A percentile compares a stretch with the other conserved stretches of the same genome.
These are phyloP conservation scores for Chaetomiaceae sp. DNA, from an alignment of 2,329 filamentous ascomycete species.

Conservation along the genomic window DNA sequence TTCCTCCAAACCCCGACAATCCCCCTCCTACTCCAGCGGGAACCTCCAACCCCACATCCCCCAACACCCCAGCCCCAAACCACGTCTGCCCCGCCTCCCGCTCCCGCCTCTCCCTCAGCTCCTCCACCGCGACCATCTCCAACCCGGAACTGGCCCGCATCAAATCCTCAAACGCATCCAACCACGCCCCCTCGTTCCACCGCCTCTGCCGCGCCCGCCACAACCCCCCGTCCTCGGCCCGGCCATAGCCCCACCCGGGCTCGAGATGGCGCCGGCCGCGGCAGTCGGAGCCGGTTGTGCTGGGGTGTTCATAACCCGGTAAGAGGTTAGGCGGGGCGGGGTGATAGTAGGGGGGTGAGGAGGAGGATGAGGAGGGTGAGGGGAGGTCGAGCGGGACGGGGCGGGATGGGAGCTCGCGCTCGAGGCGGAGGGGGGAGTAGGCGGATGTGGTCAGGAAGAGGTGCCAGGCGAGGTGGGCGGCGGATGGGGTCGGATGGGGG, in stretches of 20 bases:
- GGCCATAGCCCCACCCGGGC: too few relatives aligned
- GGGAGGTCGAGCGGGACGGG: slow-evolving; percentile 42
- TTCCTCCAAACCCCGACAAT: background rate
- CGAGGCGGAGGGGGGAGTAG: slow-evolving; percentile 42
- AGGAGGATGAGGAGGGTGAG: too few relatives aligned
- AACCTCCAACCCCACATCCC: background rate
- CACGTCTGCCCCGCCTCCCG: background rate
- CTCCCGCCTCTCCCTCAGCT: background rate
- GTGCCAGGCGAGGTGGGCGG: slow-evolving; percentile 6
- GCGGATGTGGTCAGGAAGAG: slow-evolving; percentile 34
- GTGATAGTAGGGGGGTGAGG: too few relatives aligned
- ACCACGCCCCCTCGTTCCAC: slow-evolving; percentile 42
- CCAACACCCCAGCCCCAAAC: background rate
- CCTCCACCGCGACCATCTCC: slow-evolving; percentile 35
- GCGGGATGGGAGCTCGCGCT: slow-evolving; percentile 31
- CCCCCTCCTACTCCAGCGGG: background rate
- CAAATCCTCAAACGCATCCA: slow-evolving; percentile 54
- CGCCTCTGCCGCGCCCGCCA: slow-evolving; percentile 29
- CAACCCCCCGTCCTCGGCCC: too few relatives aligned
- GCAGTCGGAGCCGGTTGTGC: too few relatives aligned
- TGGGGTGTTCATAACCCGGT: too few relatives aligned
- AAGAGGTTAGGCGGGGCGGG: too few relatives aligned
- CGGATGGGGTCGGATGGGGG: slow-evolving; percentile 3
- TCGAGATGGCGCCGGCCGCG: too few relatives aligned
- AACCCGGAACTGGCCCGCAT: slow-evolving; percentile 41